These are phyloP conservation scores for Mortierella claussenii DNA, from an alignment of 192 early-diverging fungal species.

Conservation along the genomic window DNA sequence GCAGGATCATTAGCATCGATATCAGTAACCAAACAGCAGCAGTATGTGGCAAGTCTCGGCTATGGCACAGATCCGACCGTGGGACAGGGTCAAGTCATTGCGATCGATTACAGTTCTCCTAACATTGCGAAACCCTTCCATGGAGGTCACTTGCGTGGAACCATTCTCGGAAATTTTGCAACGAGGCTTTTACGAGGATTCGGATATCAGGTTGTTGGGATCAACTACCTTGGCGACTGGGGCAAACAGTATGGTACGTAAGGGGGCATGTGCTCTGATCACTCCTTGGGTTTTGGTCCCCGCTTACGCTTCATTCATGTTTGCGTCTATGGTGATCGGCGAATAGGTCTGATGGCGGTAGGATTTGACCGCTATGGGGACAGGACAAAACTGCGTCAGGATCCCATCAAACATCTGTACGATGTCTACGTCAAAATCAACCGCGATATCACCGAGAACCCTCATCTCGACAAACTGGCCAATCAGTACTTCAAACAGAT, in stretches of 20 bases:
- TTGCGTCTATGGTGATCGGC: too few species aligned
- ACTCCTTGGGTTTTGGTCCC: background rate
- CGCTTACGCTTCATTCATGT: background rate
- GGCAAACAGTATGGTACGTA: constrained; percentile 94
- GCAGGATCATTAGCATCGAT: background rate
- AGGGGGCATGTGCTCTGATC: background rate
- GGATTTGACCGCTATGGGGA: constrained; percentile 85
- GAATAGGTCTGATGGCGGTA: constrained; percentile 83
- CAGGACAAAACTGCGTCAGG: constrained; percentile 69
- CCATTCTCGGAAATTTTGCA: constrained; percentile 95
- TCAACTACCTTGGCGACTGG: constrained; percentile 99
- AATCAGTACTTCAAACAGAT: constrained; percentile 90
- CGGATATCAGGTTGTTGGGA: constrained; percentile 83
- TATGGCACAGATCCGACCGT: constrained; percentile 67
- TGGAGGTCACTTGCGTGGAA: constrained; percentile 94
- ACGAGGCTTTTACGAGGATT: constrained; percentile 78
- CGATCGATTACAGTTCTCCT: constrained; percentile 93
- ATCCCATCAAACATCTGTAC: constrained; percentile 90
- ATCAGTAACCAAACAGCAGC: background rate
- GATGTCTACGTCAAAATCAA: constrained; percentile 93
- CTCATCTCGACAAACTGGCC: constrained; percentile 76
- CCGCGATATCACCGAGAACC: constrained; percentile 67
- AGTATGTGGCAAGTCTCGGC: constrained; percentile 15
- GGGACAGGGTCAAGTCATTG: constrained; percentile 71
- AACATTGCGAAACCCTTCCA: constrained; percentile 99